Percentiles rank a stretch among this genome's conserved stretches.
Evolutionary conservation across 2,329 filamentous ascomycete genomes (phyloP).

Genomic region (Fusarium napiforme): DNA sequence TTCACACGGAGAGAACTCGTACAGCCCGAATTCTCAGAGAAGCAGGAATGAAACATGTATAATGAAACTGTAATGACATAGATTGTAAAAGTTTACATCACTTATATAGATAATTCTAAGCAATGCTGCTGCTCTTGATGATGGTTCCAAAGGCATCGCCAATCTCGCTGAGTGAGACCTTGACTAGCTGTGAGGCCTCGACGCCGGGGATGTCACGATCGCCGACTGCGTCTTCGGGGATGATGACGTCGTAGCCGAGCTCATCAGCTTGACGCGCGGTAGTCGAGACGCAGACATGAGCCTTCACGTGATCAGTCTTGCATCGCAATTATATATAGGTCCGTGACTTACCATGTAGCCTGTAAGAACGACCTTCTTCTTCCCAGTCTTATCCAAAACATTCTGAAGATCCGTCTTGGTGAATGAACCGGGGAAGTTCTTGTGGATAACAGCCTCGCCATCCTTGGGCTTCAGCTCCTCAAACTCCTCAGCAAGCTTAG

Average conservation of each 20-base stretch:
- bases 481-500: conserved; percentile 69
- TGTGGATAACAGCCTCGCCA: conserved; percentile 67
- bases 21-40: conserved; percentile 43
- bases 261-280: conserved; percentile 71
- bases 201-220: conserved; percentile 74
- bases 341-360: conserved; percentile 64
- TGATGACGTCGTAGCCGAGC: conserved; percentile 70
- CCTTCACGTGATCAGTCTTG: conserved; percentile 48
- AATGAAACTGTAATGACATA: not conserved
- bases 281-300: conserved; percentile 72
- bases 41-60: not conserved
- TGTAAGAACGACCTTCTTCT: conserved; percentile 69
- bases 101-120: not conserved
- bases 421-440: conserved; percentile 69
- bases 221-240: conserved; percentile 71
- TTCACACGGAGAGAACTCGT: conserved; percentile 59
- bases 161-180: conserved; percentile 67
- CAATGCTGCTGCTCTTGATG: conserved; percentile 52
- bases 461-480: conserved; percentile 64
- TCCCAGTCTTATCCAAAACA: conserved; percentile 57
- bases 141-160: conserved; percentile 72
- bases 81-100: not conserved
- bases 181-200: conserved; percentile 62
- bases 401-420: conserved; percentile 68
- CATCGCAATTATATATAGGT: not conserved